Percentiles rank a stretch among this genome's conserved stretches.
These are phyloP conservation scores for Globisporangium cylindrosporum DNA, from an alignment of 352 stramenopile genomes.

Conservation along the genomic window DNA sequence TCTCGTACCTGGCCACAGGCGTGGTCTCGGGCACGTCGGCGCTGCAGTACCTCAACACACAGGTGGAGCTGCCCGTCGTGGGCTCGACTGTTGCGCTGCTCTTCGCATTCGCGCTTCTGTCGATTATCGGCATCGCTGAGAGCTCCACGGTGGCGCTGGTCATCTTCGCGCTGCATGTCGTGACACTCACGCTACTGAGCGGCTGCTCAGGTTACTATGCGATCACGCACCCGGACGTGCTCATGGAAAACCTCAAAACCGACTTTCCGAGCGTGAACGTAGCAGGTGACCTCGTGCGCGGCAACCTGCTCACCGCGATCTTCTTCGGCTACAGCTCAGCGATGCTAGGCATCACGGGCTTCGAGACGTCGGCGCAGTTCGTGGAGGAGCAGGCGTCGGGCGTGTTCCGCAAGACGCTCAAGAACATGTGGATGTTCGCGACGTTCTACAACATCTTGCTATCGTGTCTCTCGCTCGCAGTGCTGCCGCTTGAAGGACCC, in stretches of 20 bases:
- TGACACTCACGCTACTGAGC: constrained; percentile 72
- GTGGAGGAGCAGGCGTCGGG: constrained; percentile 86
- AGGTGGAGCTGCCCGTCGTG: constrained; percentile 42
- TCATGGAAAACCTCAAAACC: constrained; percentile 66
- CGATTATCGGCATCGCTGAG: constrained; percentile 85
- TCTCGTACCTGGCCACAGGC: constrained; percentile 90
- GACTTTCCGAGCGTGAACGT: constrained; percentile 59
- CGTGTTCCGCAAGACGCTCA: constrained; percentile 76
- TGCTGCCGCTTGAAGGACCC: constrained; percentile 62
- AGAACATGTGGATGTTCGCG: constrained; percentile 87
- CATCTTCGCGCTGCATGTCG: constrained; percentile 85
- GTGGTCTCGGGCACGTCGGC: constrained; percentile 66
- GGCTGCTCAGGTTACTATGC: constrained; percentile 61
- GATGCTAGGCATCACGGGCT: constrained; percentile 90
- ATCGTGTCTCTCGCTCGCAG: constrained; percentile 74
- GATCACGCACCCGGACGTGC: constrained; percentile 47
- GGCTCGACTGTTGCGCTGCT: constrained; percentile 53
- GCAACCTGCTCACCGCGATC: constrained; percentile 55
- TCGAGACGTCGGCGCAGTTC: constrained; percentile 90
- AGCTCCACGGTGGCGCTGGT: constrained; percentile 75
- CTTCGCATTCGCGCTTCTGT: constrained; percentile 82
- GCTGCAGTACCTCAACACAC: constrained; percentile 58
- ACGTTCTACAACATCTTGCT: constrained; percentile 88
- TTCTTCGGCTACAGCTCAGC: constrained; percentile 82
- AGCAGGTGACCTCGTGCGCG: constrained; percentile 27